Evolutionary conservation across 108 stramenopile species (phyloP).

Genomic region (Mediolabrus comicus): DNA sequence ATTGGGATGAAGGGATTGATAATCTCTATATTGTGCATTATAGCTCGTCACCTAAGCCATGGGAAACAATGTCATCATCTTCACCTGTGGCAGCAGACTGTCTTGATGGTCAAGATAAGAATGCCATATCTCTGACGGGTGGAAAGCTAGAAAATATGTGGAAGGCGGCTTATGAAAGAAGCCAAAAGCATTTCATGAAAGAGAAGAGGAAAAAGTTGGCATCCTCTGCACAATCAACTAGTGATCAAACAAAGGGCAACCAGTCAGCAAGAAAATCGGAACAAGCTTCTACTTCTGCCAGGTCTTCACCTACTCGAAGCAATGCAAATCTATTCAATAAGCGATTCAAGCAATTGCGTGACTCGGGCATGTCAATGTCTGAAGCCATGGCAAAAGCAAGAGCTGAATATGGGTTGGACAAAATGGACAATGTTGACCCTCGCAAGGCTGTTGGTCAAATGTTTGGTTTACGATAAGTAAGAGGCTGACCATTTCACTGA

Average conservation of each 20-base stretch:
- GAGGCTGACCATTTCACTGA: not conserved
- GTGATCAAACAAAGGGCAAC: not conserved
- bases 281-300: not conserved
- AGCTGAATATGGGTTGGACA: not conserved
- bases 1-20: conserved; percentile 67
- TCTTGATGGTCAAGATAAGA: conserved; percentile 3
- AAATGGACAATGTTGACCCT: conserved; percentile 21
- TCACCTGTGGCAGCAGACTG: conserved; percentile 3
- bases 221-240: not conserved
- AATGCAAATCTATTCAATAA: conserved; percentile 38
- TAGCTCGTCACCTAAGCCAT: conserved; percentile 80
- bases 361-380: conserved; percentile 38
- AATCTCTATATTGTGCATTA: conserved; percentile 74
- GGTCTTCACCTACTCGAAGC: conserved; percentile 8
- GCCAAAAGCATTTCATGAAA: conserved; percentile 35
- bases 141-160: conserved; percentile 47
- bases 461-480: conserved; percentile 52
- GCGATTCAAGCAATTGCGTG: conserved; percentile 64
- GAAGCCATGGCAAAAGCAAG: conserved; percentile 3
- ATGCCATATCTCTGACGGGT: conserved; percentile 1
- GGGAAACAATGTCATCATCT: conserved; percentile 42
- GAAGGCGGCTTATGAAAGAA: conserved; percentile 43
- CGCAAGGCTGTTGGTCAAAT: conserved; percentile 56
- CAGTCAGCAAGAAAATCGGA: not conserved
- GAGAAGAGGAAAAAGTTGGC: conserved; percentile 26